Conservation (phyloP, 768 basidiomycete species). For the Psilocybe cubensis region DNA sequence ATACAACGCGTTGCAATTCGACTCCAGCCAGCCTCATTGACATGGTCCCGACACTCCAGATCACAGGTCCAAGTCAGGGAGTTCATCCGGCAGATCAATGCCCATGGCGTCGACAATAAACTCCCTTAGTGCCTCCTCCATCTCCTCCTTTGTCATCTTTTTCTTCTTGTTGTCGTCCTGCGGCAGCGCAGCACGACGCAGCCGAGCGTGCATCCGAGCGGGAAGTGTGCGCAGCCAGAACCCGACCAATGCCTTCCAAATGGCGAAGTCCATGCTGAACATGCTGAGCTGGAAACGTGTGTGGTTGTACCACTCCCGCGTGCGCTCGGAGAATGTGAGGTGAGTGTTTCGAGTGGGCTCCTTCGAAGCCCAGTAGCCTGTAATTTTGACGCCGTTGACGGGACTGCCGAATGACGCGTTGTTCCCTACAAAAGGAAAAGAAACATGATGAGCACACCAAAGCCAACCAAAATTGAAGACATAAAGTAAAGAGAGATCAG, state of each 20-base stretch:
- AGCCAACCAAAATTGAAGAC: conserved; percentile 18
- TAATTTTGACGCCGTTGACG: conserved; percentile 89
- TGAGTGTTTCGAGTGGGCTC: conserved; percentile 53
- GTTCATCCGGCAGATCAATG: conserved; percentile 62
- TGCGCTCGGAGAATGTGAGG: conserved; percentile 43
- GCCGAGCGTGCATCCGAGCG: conserved; percentile 18
- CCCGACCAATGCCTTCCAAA: conserved; percentile 61
- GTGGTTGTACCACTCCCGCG: conserved; percentile 60
- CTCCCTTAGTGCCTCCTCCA: conserved; percentile 72
- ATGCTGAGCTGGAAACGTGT: conserved; percentile 66
- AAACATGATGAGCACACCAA: conserved; percentile 13
- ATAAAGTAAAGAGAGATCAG: conserved; percentile 22
- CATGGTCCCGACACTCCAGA: too few species aligned
- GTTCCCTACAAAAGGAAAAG: conserved; percentile 48
- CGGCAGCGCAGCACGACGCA: too few species aligned
- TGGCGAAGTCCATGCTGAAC: conserved; percentile 70
- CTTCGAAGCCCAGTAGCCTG: conserved; percentile 79
- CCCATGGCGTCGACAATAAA: conserved; percentile 81
- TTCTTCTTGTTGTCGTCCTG: conserved; percentile 44
- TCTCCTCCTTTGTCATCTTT: conserved; percentile 72
- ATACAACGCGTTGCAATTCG: too few species aligned
- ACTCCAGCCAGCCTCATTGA: not conserved
- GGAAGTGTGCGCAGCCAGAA: conserved; percentile 53
- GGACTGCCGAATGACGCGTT: conserved; percentile 86
- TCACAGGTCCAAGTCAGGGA: not conserved